Percentiles rank a stretch among this genome's conserved stretches.
phyloP scores from a whole-genome alignment of 2,329 filamentous ascomycete genomes.

The Pseudogymnoascus sp. region DNA sequence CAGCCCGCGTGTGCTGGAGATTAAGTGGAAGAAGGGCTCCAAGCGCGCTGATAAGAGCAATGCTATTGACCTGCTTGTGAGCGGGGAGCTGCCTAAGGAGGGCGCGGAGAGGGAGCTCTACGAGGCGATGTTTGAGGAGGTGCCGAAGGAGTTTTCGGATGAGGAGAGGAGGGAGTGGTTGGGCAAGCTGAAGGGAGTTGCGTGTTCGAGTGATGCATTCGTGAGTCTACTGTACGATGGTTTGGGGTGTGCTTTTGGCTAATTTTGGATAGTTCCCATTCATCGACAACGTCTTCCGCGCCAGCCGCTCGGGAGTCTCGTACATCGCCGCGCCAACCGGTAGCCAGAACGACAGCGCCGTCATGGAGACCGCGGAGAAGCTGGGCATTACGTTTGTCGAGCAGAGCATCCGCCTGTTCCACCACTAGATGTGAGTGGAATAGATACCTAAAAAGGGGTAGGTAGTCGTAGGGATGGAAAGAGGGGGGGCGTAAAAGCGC shows the following conservation, averaged over 20 bases:
- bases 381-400: constrained; percentile 90
- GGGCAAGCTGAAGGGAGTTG: constrained; percentile 70
- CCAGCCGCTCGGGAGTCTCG: constrained; percentile 80
- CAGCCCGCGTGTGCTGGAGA: constrained; percentile 75
- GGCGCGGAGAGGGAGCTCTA: constrained; percentile 81
- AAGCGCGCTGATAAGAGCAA: constrained; percentile 98
- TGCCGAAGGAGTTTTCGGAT: constrained; percentile 71
- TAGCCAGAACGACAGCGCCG: constrained; percentile 74
- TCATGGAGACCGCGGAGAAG: constrained; percentile 86
- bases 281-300: constrained; percentile 94
- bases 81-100: constrained; percentile 74
- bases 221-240: constrained; percentile 45
- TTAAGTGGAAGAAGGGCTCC: constrained; percentile 96
- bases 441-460: constrained; percentile 2
- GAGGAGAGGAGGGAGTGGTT: constrained; percentile 86
- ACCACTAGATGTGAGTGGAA: constrained; percentile 55
- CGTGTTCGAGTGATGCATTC: constrained; percentile 90
- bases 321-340: constrained; percentile 92
- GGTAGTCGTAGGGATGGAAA: neutral
- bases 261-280: constrained; percentile 73
- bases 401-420: constrained; percentile 89
- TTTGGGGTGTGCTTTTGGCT: neutral
- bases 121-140: constrained; percentile 82
- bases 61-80: constrained; percentile 90
- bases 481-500: neutral